Evolutionary conservation across 73 alveolate species (phyloP).

Genomic region (Paramecium sonneborni): DNA sequence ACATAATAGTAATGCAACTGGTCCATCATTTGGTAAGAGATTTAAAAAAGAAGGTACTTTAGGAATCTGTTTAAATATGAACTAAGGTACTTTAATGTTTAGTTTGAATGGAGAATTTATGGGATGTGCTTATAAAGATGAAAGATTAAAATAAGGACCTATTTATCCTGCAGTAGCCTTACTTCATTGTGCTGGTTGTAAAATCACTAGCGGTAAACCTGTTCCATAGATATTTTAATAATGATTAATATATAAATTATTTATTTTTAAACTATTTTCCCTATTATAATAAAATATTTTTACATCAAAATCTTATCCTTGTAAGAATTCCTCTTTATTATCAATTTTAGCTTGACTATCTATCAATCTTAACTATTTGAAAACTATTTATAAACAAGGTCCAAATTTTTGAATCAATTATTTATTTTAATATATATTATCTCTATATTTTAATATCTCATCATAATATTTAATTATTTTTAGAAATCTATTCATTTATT

Average conservation of each 20-base stretch:
- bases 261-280: not conserved
- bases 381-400: not conserved
- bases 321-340: not conserved
- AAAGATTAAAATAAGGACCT: conserved; percentile 77
- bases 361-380: not conserved
- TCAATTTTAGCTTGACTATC: not conserved
- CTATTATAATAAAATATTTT: not conserved
- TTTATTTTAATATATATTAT: not conserved
- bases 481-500: too few species aligned
- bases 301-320: not conserved
- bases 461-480: too few species aligned
- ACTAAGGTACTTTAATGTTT: conserved; percentile 74
- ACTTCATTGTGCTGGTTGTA: conserved; percentile 83
- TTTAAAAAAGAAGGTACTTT: conserved; percentile 80
- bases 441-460: not conserved
- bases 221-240: conserved; percentile 61
- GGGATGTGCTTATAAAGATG: conserved; percentile 82
- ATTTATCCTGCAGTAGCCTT: conserved; percentile 83
- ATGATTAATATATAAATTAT: not conserved
- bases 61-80: conserved; percentile 82
- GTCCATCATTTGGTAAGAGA: conserved; percentile 78
- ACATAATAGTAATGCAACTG: conserved; percentile 77
- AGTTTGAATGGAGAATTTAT: conserved; percentile 83
- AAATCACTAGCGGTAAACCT: conserved; percentile 67
- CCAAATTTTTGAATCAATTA: not conserved